phyloP scores from a whole-genome alignment of 2,329 filamentous ascomycete genomes.

The Penicillium concentricum region DNA sequence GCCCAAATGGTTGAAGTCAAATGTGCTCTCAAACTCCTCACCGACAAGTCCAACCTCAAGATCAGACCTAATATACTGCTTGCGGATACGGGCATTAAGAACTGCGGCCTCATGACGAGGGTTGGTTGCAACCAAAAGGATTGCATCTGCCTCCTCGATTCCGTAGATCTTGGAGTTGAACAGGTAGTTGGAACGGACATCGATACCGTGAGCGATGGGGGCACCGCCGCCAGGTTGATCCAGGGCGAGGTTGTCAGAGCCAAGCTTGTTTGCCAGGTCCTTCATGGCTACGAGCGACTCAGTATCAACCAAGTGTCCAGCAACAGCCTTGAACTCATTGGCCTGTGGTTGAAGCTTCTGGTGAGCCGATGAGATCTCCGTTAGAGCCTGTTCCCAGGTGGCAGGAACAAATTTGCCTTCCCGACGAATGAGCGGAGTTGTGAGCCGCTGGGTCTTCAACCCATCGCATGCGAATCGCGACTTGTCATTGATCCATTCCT shows the following conservation, averaged over 20 bases:
- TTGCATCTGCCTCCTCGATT: conserved; percentile 88
- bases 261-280: conserved; percentile 93
- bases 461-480: conserved; percentile 94
- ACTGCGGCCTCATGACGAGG: conserved; percentile 92
- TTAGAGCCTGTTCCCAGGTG: conserved; percentile 92
- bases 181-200: conserved; percentile 89
- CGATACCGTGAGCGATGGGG: conserved; percentile 87
- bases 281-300: conserved; percentile 96
- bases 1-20: conserved; percentile 91
- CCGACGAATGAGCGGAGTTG: conserved; percentile 83
- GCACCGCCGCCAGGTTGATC: conserved; percentile 82
- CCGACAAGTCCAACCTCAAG: conserved; percentile 90
- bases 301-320: conserved; percentile 85
- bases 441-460: conserved; percentile 91
- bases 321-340: conserved; percentile 94
- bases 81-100: conserved; percentile 92
- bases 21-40: conserved; percentile 88
- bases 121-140: conserved; percentile 93
- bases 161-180: conserved; percentile 96
- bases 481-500: conserved; percentile 99
- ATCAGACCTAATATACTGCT: conserved; percentile 95
- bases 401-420: conserved; percentile 89
- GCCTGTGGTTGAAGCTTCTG: conserved; percentile 76
- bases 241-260: conserved; percentile 91
- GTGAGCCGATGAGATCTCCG: conserved; percentile 79